Percentiles rank a stretch among this genome's conserved stretches.
Conservation (phyloP, 2,329 filamentous ascomycete species). For the Cladosporium sp. region DNA sequence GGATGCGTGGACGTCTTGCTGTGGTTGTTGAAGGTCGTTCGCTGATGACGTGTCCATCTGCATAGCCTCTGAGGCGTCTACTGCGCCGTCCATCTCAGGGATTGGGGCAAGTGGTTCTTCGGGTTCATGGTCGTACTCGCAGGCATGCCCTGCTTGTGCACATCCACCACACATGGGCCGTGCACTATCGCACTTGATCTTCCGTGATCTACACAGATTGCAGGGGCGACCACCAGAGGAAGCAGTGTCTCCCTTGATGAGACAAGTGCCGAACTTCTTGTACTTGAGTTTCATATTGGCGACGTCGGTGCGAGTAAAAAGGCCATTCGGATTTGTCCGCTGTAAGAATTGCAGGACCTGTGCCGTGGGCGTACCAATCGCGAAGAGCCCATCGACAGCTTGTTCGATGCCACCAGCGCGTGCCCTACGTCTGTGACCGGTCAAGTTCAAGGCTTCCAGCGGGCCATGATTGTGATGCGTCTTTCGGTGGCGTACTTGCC, state of each 20-base stretch:
- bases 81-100: not conserved
- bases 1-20: not conserved
- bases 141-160: slow-evolving; percentile 15
- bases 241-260: slow-evolving; percentile 15
- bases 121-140: slow-evolving; percentile 19
- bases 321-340: slow-evolving; percentile 28
- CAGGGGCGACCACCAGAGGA: slow-evolving; percentile 18
- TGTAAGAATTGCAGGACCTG: slow-evolving; percentile 31
- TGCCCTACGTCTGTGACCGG: slow-evolving; percentile 29
- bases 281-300: slow-evolving; percentile 34
- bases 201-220: slow-evolving; percentile 25
- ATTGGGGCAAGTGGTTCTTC: not conserved
- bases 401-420: slow-evolving; percentile 28
- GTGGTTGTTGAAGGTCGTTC: not conserved
- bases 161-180: slow-evolving; percentile 26
- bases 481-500: slow-evolving; percentile 31
- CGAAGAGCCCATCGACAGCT: slow-evolving; percentile 30
- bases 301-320: slow-evolving; percentile 32
- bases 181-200: slow-evolving; percentile 25
- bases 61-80: not conserved
- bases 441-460: slow-evolving; percentile 24
- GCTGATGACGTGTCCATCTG: not conserved
- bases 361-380: slow-evolving; percentile 27
- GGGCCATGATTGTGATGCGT: slow-evolving; percentile 32
- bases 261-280: slow-evolving; percentile 31